Percentiles rank a stretch among this genome's conserved stretches.
phyloP scores from a whole-genome alignment of 148 eudicot genomes.

The Vaccinium vitisidaea region DNA sequence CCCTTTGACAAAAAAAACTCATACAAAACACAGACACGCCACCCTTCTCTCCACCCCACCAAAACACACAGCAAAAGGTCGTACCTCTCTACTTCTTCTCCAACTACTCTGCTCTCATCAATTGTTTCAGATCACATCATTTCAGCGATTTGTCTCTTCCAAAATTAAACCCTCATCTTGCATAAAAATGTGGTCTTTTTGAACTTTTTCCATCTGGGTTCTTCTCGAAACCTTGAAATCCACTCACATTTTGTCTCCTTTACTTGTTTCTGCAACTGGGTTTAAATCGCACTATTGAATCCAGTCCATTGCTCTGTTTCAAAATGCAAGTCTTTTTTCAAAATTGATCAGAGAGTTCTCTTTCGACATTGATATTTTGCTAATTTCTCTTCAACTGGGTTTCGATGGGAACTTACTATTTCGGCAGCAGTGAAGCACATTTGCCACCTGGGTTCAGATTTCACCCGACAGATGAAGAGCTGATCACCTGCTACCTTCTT shows the following conservation, averaged over 20 bases:
- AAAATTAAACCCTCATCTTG: not conserved
- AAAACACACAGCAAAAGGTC: too few relatives aligned
- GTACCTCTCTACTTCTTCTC: not conserved
- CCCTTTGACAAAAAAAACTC: slow-evolving; percentile 18
- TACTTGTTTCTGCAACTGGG: not conserved
- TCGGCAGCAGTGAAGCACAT: slow-evolving; percentile 35
- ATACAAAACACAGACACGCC: slow-evolving; percentile 4
- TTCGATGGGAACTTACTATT: not conserved
- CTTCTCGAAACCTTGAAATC: not conserved
- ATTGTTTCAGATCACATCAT: not conserved
- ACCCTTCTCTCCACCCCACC: not conserved
- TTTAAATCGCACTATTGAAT: not conserved
- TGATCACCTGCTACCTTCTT: slow-evolving; percentile 78
- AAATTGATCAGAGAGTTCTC: not conserved
- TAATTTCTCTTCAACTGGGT: not conserved
- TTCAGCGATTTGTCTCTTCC: not conserved
- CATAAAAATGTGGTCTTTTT: not conserved
- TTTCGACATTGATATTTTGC: too few relatives aligned
- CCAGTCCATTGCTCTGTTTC: not conserved
- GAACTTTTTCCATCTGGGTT: not conserved
- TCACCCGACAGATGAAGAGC: slow-evolving; percentile 96
- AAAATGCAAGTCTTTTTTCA: too few relatives aligned
- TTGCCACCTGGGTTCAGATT: slow-evolving; percentile 90
- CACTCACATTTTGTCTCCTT: not conserved
- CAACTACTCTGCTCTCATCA: too few relatives aligned